Conservation (phyloP, 2,329 filamentous ascomycete genomes). For the Epichloe typhina region DNA sequence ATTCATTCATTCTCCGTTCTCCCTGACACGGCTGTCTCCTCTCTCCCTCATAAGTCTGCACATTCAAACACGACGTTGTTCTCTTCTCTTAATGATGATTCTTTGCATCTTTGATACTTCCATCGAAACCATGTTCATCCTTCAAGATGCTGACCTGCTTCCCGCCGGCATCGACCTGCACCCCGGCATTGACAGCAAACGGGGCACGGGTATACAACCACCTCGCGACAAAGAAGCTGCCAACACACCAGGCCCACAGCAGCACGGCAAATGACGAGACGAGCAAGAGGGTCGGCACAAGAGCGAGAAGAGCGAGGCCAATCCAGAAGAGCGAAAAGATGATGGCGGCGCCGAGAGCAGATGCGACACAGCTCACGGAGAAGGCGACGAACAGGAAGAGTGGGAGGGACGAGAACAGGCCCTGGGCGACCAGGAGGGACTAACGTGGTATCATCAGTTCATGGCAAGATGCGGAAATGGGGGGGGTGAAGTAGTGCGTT, state of each 20-base stretch:
- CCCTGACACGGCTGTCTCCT: not conserved
- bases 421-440: slow-evolving; percentile 55
- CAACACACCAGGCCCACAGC: slow-evolving; percentile 55
- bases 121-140: slow-evolving; percentile 12
- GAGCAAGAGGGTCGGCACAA: slow-evolving; percentile 56
- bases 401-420: slow-evolving; percentile 52
- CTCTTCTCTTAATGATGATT: not conserved
- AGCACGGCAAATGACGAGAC: slow-evolving; percentile 48
- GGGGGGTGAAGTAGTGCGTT: not conserved
- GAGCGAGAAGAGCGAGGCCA: slow-evolving; percentile 50
- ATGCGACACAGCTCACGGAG: slow-evolving; percentile 44
- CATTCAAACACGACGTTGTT: no score
- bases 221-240: slow-evolving; percentile 38
- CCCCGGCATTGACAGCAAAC: slow-evolving; percentile 9
- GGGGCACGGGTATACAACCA: slow-evolving; percentile 30
- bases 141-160: slow-evolving; percentile 10
- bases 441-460: slow-evolving; percentile 16
- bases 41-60: no score
- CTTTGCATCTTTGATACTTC: slow-evolving; percentile 3
- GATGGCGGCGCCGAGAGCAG: slow-evolving; percentile 49
- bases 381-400: slow-evolving; percentile 57
- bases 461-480: not conserved
- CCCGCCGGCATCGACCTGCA: slow-evolving; percentile 11
- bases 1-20: not conserved
- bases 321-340: slow-evolving; percentile 56